Base-by-base conservation (phyloP, 83 land plant genomes). In the Isoetes engelmannii region DNA sequence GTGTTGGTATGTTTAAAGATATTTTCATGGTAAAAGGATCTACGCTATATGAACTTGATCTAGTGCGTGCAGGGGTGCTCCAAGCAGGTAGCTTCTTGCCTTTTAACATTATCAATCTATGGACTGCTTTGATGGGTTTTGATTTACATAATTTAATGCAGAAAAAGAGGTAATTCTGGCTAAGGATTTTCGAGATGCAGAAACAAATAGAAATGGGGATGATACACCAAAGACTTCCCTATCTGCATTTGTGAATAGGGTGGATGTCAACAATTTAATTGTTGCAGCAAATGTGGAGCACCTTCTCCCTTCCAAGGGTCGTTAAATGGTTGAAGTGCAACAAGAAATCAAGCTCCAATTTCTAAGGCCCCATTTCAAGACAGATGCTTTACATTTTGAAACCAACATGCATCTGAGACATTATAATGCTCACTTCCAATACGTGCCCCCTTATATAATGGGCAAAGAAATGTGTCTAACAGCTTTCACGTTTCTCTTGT, bases 261-360 rank as follows among this genome's bases (percentile, higher is more conserved):
- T 62, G 7, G 81, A 81, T 47, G 49, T 81, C 8, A 80, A 81
- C 74, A 81, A 78, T 54, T 65, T 81, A 18, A 47, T 69, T 21
- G 78, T 81, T 58, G 74, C 84, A 20, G 84, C 84, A 41, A 81
- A 82, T 42, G 70, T 77, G 45, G 83, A 81, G 72, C 59, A 81
- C 21, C 72, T 81, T n/a, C 72, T 78, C 28, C n/a, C n/a, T n/a
- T 77, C 72, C 9, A 48, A 63, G 65, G 76, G 61, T 44, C 74
- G 84, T 5, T 46, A 78, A 7, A 69, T 81, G 18, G 84, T 81
- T 65, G 84, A 81, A 51, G 55, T 81, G 63, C 84, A 81, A 48
- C 74, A 74, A 56, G 84, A 78, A 57, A 63, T 65, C 43, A 72
- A 73, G 21, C 73, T 81, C 48, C 84, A 81, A 45, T 74, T 65